phyloP scores from a whole-genome alignment of 2,329 filamentous ascomycete species.

The Penicillium sp. region DNA sequence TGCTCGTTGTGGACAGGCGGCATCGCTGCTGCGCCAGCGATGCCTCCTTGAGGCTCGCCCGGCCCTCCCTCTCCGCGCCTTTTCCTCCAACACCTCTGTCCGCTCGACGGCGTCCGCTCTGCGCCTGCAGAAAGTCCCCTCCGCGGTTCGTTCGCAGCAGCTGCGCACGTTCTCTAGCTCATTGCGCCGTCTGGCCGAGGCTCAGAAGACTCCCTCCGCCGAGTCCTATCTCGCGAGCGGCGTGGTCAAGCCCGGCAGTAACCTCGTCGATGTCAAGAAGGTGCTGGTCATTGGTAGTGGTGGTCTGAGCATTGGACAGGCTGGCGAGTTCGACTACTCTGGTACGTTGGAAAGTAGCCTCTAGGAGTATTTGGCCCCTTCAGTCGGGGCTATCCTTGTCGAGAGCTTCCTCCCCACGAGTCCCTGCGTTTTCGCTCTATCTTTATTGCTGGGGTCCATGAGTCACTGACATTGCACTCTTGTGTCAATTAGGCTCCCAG shows the following conservation, averaged over 20 bases:
- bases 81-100: conserved; percentile 36
- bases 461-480: conserved; percentile 21
- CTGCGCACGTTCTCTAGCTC: conserved; percentile 45
- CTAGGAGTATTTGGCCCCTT: too few species aligned
- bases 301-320: conserved; percentile 93
- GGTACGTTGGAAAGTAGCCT: too few species aligned
- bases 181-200: conserved; percentile 41
- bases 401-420: conserved; percentile 7
- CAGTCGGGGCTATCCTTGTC: conserved; percentile 4
- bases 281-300: conserved; percentile 94
- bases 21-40: conserved; percentile 43
- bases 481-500: conserved; percentile 68
- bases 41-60: conserved; percentile 40
- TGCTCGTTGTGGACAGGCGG: conserved; percentile 46
- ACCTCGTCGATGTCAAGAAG: conserved; percentile 89
- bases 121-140: conserved; percentile 39
- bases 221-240: conserved; percentile 88
- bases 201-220: conserved; percentile 72
- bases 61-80: conserved; percentile 38
- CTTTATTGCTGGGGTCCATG: too few species aligned
- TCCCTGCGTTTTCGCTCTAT: conserved; percentile 9
- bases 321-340: conserved; percentile 98
- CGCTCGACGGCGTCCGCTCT: conserved; percentile 33
- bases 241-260: conserved; percentile 70
- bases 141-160: conserved; percentile 42